These are phyloP conservation scores for Talaromyces pinophilus DNA, from an alignment of 2,329 filamentous ascomycete genomes.

Conservation along the genomic window DNA sequence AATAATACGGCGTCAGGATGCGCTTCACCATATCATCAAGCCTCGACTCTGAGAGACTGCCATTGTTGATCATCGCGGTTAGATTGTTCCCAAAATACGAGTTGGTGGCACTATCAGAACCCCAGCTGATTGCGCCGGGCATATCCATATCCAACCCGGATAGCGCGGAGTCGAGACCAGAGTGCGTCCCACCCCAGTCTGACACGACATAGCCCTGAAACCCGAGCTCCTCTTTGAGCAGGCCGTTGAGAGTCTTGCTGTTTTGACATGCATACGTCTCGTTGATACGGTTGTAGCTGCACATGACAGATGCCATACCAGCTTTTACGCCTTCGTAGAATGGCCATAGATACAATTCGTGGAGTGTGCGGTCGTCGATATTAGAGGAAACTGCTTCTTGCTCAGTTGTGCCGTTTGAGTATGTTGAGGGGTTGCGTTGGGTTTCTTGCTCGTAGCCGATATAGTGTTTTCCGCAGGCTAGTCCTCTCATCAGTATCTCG, in stretches of 20 bases:
- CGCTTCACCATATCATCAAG: conserved; percentile 52
- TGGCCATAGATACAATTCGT: conserved; percentile 65
- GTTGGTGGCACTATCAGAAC: conserved; percentile 10
- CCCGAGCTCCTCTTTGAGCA: conserved; percentile 55
- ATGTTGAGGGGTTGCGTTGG: conserved; percentile 56
- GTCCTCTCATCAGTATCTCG: conserved; percentile 47
- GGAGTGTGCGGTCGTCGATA: conserved; percentile 63
- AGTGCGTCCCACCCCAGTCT: conserved; percentile 50
- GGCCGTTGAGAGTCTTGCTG: conserved; percentile 46
- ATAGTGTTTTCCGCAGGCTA: conserved; percentile 49
- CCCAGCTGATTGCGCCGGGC: conserved; percentile 26
- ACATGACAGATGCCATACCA: conserved; percentile 62
- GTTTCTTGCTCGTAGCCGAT: conserved; percentile 71
- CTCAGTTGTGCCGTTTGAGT: conserved; percentile 41
- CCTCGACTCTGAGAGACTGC: conserved; percentile 42
- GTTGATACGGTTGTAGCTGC: conserved; percentile 51
- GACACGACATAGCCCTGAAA: conserved; percentile 53
- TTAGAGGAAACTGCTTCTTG: conserved; percentile 57
- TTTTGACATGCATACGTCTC: conserved; percentile 54
- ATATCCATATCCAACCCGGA: conserved; percentile 44
- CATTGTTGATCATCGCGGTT: conserved; percentile 41
- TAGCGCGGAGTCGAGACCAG: conserved; percentile 40
- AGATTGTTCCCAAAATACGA: conserved; percentile 42
- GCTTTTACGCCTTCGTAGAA: conserved; percentile 61
- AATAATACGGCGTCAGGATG: conserved; percentile 51